Evolutionary conservation across 139 green algal genomes (phyloP).

Genomic region (Chlamydomonas asymmetrica): DNA sequence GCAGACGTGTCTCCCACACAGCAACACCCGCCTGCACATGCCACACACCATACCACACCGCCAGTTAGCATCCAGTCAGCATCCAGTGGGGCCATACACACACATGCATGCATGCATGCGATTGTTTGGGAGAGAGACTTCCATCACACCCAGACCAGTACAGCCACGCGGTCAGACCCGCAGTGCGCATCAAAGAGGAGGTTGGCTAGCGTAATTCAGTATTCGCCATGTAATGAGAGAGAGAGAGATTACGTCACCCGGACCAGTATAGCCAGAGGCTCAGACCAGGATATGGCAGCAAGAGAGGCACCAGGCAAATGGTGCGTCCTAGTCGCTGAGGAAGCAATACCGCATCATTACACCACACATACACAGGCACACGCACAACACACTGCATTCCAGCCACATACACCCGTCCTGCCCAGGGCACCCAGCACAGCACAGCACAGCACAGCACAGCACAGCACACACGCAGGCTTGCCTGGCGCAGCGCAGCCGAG

Average conservation of each 20-base stretch:
- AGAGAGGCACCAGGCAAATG: too few species aligned
- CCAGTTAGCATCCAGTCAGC: background rate
- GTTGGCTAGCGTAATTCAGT: too few species aligned
- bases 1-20: conserved; percentile 83
- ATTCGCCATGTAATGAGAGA: too few species aligned
- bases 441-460: conserved; percentile 82
- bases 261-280: too few species aligned
- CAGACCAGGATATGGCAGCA: too few species aligned
- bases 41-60: background rate
- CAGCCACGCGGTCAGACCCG: too few species aligned
- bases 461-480: too few species aligned
- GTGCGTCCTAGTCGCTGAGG: too few species aligned
- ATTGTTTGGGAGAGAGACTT: background rate
- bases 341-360: background rate
- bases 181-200: too few species aligned
- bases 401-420: too few species aligned
- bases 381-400: background rate
- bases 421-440: conserved; percentile 59
- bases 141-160: too few species aligned
- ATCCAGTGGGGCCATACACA: background rate
- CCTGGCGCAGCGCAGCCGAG: conserved; percentile 37
- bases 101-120: background rate
- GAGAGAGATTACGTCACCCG: too few species aligned
- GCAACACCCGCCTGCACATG: conserved; percentile 63
- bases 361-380: background rate